Evolutionary conservation across 345 rosid species (phyloP).

Genomic region (Aquilaria sinensis): DNA sequence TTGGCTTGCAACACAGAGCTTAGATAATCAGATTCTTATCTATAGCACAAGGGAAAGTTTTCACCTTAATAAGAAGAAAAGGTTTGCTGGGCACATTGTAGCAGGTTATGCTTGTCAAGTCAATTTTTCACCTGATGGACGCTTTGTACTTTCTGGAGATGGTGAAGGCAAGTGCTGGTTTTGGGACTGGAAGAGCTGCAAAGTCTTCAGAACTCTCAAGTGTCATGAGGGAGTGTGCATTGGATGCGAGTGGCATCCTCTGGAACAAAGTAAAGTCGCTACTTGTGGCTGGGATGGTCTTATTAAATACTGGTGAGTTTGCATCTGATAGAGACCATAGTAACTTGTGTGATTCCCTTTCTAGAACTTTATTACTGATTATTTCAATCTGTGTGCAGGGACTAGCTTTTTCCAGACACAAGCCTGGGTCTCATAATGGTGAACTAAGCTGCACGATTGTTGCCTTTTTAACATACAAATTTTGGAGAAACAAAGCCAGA

Average conservation of each 20-base stretch:
- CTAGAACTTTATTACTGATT: too few relatives aligned
- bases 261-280: constrained; percentile 97
- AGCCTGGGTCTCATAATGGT: too few relatives aligned
- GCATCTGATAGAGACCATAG: too few relatives aligned
- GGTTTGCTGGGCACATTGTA: constrained; percentile 89
- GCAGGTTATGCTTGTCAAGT: constrained; percentile 99
- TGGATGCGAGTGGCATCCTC: constrained; percentile 93
- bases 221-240: constrained; percentile 94
- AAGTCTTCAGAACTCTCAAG: constrained; percentile 80
- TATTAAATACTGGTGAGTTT: constrained; percentile 92
- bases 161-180: constrained; percentile 99
- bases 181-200: constrained; percentile 99
- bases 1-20: constrained; percentile 97
- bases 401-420: too few relatives aligned
- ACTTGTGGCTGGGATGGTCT: constrained; percentile 99
- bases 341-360: neutral
- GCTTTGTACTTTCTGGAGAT: constrained; percentile 99
- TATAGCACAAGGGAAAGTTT: constrained; percentile 91
- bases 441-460: too few relatives aligned
- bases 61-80: constrained; percentile 94
- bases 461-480: too few relatives aligned
- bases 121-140: constrained; percentile 96
- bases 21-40: constrained; percentile 94
- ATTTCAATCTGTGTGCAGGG: too few relatives aligned
- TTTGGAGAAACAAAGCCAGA: too few relatives aligned